Evolutionary conservation across 176 grass and related monocot species (phyloP), one percentile per base, ranked within the genome.

Genomic region (Puya raimondii): DNA sequence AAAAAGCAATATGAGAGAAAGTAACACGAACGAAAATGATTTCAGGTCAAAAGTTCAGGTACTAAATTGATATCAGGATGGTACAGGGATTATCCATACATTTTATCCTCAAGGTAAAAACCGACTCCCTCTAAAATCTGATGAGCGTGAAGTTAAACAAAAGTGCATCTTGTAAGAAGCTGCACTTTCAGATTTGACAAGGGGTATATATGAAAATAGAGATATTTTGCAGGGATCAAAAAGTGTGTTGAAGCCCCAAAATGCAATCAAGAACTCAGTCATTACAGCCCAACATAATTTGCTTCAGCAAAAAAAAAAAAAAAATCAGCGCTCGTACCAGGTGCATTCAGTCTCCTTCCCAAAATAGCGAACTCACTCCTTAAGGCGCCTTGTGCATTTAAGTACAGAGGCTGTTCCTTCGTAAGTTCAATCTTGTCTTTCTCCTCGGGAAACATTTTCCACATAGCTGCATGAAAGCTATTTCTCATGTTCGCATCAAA

Each of bases 371-470:
- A 75, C 66, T 75, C 63, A 51, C 73, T 75, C 14, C 63, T 63
- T 65, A 75, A 49, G 20, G 73, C 73, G 52, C 73, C 73, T 75
- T 66, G 73, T 65, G 63, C 73, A 65, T 75, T 75, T 53, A 75
- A 12, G 25, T 75, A 75, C 42, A 75, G 49, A 54, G 73, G 73
- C 48, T 75, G 63, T 49, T 75, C 73, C 48, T 75, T 75, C 49
- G 49, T 66, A 23, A 75, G 73, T 75, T 65, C 63, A 75, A 66
- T 66, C 16, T 23, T 75, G 16, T 75, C 73, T 53, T 75, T 75
- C 59, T 66, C 73, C 52, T 75, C 73, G 47, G 63, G 73, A 66
- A 75, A 75, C 73, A 75, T 75, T 66, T 66, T 75, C 73, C 73
- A 75, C 73, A 75, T 66, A 33, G 73, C 73, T 9, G 73, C 63